Conservation (phyloP, 2,329 filamentous ascomycete species). For the Cytospora chrysosperma region DNA sequence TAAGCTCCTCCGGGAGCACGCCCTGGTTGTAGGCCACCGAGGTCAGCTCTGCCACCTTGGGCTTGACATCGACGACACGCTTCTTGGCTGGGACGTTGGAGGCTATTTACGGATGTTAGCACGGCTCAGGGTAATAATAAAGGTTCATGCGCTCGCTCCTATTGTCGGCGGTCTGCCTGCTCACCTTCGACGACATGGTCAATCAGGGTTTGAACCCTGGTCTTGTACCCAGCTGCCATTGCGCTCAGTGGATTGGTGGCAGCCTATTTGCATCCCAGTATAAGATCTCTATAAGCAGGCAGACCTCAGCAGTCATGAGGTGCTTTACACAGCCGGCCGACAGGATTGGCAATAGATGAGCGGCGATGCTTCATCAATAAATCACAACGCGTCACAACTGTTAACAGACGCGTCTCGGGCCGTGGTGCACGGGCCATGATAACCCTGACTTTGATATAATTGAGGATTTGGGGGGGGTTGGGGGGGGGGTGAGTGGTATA, state of each 20-base stretch:
- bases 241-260: neutral
- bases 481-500: no score
- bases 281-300: neutral
- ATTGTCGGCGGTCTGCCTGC: neutral
- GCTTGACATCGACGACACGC: slow-evolving; percentile 60
- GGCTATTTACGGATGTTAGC: slow-evolving; percentile 40
- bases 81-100: slow-evolving; percentile 64
- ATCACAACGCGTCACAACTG: slow-evolving; percentile 8
- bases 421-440: no score
- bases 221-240: slow-evolving; percentile 21
- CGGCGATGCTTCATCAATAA: neutral
- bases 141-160: neutral
- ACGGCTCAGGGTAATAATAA: neutral
- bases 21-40: slow-evolving; percentile 67
- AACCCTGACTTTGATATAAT: no score
- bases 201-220: slow-evolving; percentile 32
- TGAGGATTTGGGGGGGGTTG: no score
- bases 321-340: neutral
- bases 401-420: slow-evolving; percentile 17
- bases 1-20: slow-evolving; percentile 59
- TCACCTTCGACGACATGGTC: slow-evolving; percentile 38
- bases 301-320: neutral
- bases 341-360: neutral
- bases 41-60: slow-evolving; percentile 61
- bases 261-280: neutral